phyloP scores from a whole-genome alignment of 192 early-diverging fungal genomes.

The Fimicolochytrium jonesii region DNA sequence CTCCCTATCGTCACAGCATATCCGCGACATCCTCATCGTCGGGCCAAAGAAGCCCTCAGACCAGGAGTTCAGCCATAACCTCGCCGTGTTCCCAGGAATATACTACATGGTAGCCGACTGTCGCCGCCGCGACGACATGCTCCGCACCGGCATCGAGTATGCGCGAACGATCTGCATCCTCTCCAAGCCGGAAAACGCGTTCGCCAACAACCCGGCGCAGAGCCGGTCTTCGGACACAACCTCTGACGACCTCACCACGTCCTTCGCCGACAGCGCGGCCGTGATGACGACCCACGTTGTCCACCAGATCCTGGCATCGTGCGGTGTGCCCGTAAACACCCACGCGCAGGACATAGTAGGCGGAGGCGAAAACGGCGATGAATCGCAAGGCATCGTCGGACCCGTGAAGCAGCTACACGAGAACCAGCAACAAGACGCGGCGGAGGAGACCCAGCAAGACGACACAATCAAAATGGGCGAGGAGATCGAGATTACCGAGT shows the following conservation, averaged over 20 bases:
- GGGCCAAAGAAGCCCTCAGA: not conserved
- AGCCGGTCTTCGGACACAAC: too few species aligned
- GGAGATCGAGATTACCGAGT: too few species aligned
- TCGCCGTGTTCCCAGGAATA: slow-evolving; percentile 5
- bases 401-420: slow-evolving; percentile 12
- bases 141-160: not conserved
- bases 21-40: not conserved
- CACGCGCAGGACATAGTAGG: not conserved
- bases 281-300: slow-evolving; percentile 1
- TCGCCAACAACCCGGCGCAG: not conserved
- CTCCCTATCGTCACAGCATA: not conserved
- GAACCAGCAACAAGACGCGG: too few species aligned
- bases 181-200: not conserved
- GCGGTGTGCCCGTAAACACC: not conserved
- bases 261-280: not conserved
- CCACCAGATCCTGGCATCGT: not conserved
- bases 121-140: not conserved
- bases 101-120: slow-evolving; percentile 6
- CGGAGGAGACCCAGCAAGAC: too few species aligned
- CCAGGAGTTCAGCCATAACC: not conserved
- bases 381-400: not conserved
- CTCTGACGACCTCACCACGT: not conserved
- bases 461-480: too few species aligned
- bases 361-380: not conserved
- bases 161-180: slow-evolving; percentile 2